Evolutionary conservation across 352 stramenopile species (phyloP), one percentile per base, ranked within the genome.

Genomic region (Pythium folliculosum): DNA sequence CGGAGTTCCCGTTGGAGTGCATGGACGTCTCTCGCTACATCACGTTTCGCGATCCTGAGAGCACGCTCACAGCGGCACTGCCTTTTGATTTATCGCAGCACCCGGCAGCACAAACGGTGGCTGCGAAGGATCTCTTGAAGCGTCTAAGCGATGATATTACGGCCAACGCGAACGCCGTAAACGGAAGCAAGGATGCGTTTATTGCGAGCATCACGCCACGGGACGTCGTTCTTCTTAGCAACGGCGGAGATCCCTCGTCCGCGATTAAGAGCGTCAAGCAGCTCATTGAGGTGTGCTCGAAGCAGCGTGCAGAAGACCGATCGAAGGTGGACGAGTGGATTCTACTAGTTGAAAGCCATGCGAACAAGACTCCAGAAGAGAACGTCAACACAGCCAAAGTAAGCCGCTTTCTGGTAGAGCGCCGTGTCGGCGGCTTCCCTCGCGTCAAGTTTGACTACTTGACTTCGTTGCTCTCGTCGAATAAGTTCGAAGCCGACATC

Each of bases 31-130:
- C 84, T 12, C 58, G 73, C 23, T 95, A 90, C 50, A 78, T 96
- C 32, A 89, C 84, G 1, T 92, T 89, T 22, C 89, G 82, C 49
- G 81, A 94, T 19, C 84, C 82, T 35, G 85, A 94, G 32, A 65
- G 63, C 0, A 68, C 83, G 59, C 60, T 90, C 7, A 56, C 64
- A 3, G 22, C 69, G 16, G 71, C 66, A 14, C 73, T 99, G 13
- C 96, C 97, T 37, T 99, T 99, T 70, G 88, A 99, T 59, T 70
- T 99, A 30, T 91, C 82, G 0, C 71, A 79, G 14, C 96, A 98
- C 38, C 93, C 82, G 56, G 91, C 72, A 45, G 93, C 89, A 17
- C 90, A 97, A 69, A 98, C 94, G 21, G 91, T 96, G 48, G 97
- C 96, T 54, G 97, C 95, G 8, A 94, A 97, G 72, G 94, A 98